phyloP scores from a whole-genome alignment of 2,329 filamentous ascomycete genomes.

The Cercospora janseana region DNA sequence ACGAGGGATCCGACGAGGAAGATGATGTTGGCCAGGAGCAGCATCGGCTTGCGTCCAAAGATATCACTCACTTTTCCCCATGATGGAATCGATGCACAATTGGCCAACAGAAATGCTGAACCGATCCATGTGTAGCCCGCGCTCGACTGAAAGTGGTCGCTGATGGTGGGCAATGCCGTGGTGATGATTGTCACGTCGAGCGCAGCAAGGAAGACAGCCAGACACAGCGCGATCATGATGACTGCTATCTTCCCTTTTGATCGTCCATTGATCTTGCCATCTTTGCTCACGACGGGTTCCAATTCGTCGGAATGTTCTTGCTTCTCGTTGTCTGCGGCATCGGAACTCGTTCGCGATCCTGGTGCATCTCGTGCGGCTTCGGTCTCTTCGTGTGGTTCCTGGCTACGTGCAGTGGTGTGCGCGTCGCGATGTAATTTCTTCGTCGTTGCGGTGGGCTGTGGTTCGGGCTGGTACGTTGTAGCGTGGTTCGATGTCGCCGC shows the following conservation, averaged over 20 bases:
- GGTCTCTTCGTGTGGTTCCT: not conserved
- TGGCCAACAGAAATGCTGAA: slow-evolving; percentile 51
- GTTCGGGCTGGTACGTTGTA: slow-evolving; percentile 1
- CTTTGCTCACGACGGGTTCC: slow-evolving; percentile 21
- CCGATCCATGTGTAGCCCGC: slow-evolving; percentile 56
- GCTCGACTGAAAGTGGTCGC: slow-evolving; percentile 50
- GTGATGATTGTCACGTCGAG: slow-evolving; percentile 50
- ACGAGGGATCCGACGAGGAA: slow-evolving; percentile 60
- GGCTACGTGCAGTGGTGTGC: not conserved
- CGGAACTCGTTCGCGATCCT: slow-evolving; percentile 12
- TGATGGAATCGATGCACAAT: slow-evolving; percentile 36
- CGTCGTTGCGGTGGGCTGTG: not conserved
- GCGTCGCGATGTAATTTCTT: not conserved
- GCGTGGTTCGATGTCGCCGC: not conserved
- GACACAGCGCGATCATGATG: slow-evolving; percentile 48
- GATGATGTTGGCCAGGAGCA: slow-evolving; percentile 58
- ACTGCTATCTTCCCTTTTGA: slow-evolving; percentile 45
- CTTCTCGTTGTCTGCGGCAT: slow-evolving; percentile 20
- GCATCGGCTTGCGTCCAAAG: slow-evolving; percentile 57
- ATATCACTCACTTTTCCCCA: slow-evolving; percentile 51
- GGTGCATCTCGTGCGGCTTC: not conserved
- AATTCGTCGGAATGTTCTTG: slow-evolving; percentile 22
- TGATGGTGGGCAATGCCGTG: slow-evolving; percentile 27
- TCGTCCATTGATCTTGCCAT: slow-evolving; percentile 29
- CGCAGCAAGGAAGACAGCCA: slow-evolving; percentile 58